Conservation (phyloP, 2,329 filamentous ascomycete species). For the Sarocladiaceae sp. region DNA sequence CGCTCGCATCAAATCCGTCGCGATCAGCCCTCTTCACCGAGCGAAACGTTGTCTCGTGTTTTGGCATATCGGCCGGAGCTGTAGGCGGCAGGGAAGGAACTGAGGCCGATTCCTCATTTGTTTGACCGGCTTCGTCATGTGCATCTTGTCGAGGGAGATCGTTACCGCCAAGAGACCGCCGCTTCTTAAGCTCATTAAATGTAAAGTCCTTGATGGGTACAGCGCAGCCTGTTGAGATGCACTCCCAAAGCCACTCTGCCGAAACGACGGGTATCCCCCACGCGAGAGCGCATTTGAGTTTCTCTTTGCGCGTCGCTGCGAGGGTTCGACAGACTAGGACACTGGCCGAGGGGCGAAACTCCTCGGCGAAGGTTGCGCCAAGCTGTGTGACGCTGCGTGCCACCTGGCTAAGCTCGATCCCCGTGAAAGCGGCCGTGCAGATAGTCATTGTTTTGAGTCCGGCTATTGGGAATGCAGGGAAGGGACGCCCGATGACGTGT, state of each 20-base stretch:
- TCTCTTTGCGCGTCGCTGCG: slow-evolving; percentile 58
- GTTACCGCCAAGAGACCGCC: neutral
- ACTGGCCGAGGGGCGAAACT: slow-evolving; percentile 63
- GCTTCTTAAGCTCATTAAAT: slow-evolving; percentile 36
- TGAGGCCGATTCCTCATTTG: slow-evolving; percentile 6
- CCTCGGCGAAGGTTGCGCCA: slow-evolving; percentile 75
- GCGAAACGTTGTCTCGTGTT: neutral
- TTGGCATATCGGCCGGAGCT: neutral
- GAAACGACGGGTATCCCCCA: slow-evolving; percentile 77
- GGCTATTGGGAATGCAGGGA: slow-evolving; percentile 61
- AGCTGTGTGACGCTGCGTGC: slow-evolving; percentile 69
- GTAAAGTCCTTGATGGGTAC: slow-evolving; percentile 40
- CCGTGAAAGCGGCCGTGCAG: slow-evolving; percentile 75
- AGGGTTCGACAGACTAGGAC: slow-evolving; percentile 67
- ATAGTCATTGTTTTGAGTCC: slow-evolving; percentile 66
- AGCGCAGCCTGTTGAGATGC: slow-evolving; percentile 52
- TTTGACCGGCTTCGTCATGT: no score
- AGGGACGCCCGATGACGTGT: slow-evolving; percentile 71
- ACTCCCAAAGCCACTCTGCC: slow-evolving; percentile 79
- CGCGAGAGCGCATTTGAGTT: slow-evolving; percentile 67
- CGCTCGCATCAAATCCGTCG: slow-evolving; percentile 30
- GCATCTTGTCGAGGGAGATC: no score
- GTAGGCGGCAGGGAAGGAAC: slow-evolving; percentile 9
- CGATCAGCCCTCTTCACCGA: slow-evolving; percentile 29
- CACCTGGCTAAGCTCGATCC: slow-evolving; percentile 80